Base-by-base conservation (phyloP, 371 early-diverging fungal genomes). In the Syncephalastrum contaminatum region DNA sequence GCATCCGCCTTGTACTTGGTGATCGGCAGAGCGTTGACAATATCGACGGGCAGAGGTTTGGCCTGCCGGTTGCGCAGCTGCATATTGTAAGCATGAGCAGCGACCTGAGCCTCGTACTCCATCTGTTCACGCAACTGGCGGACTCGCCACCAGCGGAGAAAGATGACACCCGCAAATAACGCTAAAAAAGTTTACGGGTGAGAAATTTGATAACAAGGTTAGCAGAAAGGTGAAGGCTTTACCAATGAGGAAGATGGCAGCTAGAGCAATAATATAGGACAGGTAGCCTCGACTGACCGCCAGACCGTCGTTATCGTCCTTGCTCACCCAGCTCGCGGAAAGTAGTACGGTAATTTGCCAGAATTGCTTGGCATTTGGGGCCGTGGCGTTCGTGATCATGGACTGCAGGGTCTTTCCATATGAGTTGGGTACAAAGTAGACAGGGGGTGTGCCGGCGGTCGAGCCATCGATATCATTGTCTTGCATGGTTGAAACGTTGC, bases 131-230 rank as follows among this genome's bases (percentile, higher is more conserved):
- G 59, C 48, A 68, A 41, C 46, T 64, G 59, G n/a, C 72, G 58
- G 15, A 70, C 48, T 49, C 66, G 66, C 68, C 72, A 77, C 78
- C 78, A 77, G 25, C 78, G 56, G 8, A 74, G 49, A 20, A 78
- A 51, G 22, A 78, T 57, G 10, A 73, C 54, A 39, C 63, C 75
- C 70, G 56, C 53, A 53, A 55, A 61, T 24, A 53, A 43, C 21
- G 52, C 55, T 63, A 24, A 30, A 30, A 30, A 30, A 30, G 36
- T 30, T 25, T 30, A 30, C 36, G 36, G 36, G 36, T 30, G 36
- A 30, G 36, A 30, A 30, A 30, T 30, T 30, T 30, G 36, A 30
- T 30, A 30, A 30, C 36, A 30, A 30, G 36, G 36, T 30, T 30
- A 48, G 20, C 19, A 4, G 30, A 45, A 47, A 47, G 20, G 8